Percentiles rank a stretch among this genome's conserved stretches.
These are phyloP conservation scores for Stygiomarasmius scandens DNA, from an alignment of 1,284 basidiomycete species.

Conservation along the genomic window DNA sequence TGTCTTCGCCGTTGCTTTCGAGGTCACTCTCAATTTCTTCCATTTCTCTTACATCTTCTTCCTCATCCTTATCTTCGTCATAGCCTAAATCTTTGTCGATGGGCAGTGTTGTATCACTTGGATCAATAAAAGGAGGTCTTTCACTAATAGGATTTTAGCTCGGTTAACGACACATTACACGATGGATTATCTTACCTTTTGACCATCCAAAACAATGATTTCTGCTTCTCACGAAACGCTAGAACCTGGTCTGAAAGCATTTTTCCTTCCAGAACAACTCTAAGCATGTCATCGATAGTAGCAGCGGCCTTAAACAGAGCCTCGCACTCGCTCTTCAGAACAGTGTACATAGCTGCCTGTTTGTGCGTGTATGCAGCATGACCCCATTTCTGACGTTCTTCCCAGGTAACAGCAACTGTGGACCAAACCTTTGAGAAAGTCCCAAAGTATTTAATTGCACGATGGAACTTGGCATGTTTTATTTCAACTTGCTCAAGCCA, in stretches of 20 bases:
- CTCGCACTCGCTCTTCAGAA: background rate
- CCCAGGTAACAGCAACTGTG: too few relatives aligned
- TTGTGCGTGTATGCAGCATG: background rate
- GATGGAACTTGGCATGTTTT: background rate
- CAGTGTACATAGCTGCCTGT: background rate
- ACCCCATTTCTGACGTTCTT: background rate
- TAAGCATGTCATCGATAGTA: background rate
- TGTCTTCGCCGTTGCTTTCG: too few relatives aligned
- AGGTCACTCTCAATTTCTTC: too few relatives aligned
- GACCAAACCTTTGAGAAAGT: background rate
- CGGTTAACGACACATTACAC: background rate
- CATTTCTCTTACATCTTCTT: too few relatives aligned
- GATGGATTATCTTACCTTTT: background rate
- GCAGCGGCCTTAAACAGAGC: background rate
- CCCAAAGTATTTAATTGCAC: too few relatives aligned
- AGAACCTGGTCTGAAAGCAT: background rate
- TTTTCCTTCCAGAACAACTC: background rate
- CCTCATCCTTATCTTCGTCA: too few relatives aligned
- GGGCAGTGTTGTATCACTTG: background rate
- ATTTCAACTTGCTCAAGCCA: background rate
- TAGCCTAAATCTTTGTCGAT: too few relatives aligned
- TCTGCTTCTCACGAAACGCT: background rate
- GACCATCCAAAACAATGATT: background rate
- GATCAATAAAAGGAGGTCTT: background rate
- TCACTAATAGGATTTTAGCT: background rate